Evolutionary conservation across 805 yeast species (phyloP).

Genomic region (Ogataea trehaloabstinens): DNA sequence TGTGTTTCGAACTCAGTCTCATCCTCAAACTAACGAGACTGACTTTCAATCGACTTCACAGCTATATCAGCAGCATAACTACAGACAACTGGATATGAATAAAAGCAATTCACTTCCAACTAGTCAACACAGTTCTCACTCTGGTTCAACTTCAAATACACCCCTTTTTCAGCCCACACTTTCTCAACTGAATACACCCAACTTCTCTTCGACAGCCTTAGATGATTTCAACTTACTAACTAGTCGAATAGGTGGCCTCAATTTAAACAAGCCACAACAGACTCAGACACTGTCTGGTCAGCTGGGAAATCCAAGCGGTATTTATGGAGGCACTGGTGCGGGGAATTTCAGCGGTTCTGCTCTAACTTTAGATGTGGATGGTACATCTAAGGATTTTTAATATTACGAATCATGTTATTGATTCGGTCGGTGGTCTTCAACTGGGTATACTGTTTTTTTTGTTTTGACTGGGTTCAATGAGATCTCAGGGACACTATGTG

Average conservation of each 20-base stretch:
- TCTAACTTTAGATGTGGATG: slow-evolving; percentile 8
- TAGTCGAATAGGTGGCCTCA: slow-evolving; percentile 22
- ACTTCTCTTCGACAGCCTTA: slow-evolving; percentile 7
- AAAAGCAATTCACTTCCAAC: slow-evolving; percentile 13
- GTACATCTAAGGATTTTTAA: slow-evolving; percentile 4
- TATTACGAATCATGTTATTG: too few species aligned
- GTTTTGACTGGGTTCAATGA: too few species aligned
- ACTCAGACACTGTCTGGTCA: neutral
- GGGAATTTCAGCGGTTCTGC: slow-evolving; percentile 6
- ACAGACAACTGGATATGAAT: slow-evolving; percentile 13
- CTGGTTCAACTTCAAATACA: slow-evolving; percentile 13
- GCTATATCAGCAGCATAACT: slow-evolving; percentile 3
- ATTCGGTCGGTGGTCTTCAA: too few species aligned
- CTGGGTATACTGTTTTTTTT: too few species aligned
- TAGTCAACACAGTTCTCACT: slow-evolving; percentile 13
- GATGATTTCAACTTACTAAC: slow-evolving; percentile 19
- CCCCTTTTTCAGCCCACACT: slow-evolving; percentile 21
- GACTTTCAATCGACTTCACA: slow-evolving; percentile 1
- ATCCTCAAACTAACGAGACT: neutral
- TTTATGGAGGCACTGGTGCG: slow-evolving; percentile 3
- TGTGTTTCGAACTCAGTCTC: slow-evolving; percentile 7
- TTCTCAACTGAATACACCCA: slow-evolving; percentile 14
- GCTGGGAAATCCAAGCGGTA: neutral
- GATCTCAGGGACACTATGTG: too few species aligned
- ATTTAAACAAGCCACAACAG: slow-evolving; percentile 12